These are phyloP conservation scores for Trapa bicornis DNA, from an alignment of 345 rosid genomes.

Conservation along the genomic window DNA sequence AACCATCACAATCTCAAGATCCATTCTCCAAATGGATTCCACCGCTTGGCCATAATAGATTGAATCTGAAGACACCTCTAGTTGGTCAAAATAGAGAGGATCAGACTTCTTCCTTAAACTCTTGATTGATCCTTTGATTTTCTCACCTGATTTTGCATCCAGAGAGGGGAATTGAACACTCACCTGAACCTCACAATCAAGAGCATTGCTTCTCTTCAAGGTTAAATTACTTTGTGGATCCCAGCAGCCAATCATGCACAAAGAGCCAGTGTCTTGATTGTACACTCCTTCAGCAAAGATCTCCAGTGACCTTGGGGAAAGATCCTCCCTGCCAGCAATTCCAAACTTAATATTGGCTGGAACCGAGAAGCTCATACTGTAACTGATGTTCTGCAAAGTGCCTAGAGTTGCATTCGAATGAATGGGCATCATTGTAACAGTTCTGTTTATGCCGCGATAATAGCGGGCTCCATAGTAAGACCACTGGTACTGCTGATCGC, in stretches of 20 bases:
- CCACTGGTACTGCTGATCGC: slow-evolving; percentile 24
- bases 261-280: slow-evolving; percentile 40
- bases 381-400: slow-evolving; percentile 55
- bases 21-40: slow-evolving; percentile 81
- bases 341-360: slow-evolving; percentile 15
- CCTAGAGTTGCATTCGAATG: slow-evolving; percentile 14
- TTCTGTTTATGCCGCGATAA: neutral
- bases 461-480: neutral
- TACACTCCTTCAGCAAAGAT: slow-evolving; percentile 75
- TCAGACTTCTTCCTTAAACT: slow-evolving; percentile 51
- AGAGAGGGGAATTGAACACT: slow-evolving; percentile 43
- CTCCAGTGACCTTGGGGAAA: slow-evolving; percentile 21
- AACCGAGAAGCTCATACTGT: slow-evolving; percentile 28
- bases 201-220: slow-evolving; percentile 15
- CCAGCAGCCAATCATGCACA: slow-evolving; percentile 84
- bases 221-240: slow-evolving; percentile 11
- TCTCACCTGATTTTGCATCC: slow-evolving; percentile 32
- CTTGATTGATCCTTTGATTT: slow-evolving; percentile 51
- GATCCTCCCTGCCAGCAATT: slow-evolving; percentile 1
- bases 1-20: slow-evolving; percentile 72
- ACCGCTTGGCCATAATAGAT: slow-evolving; percentile 45
- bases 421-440: slow-evolving; percentile 10
- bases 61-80: slow-evolving; percentile 46
- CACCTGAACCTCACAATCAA: slow-evolving; percentile 54
- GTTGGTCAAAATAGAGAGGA: slow-evolving; percentile 45